phyloP scores from a whole-genome alignment of 805 yeast genomes.

The Starmera amethionina region DNA sequence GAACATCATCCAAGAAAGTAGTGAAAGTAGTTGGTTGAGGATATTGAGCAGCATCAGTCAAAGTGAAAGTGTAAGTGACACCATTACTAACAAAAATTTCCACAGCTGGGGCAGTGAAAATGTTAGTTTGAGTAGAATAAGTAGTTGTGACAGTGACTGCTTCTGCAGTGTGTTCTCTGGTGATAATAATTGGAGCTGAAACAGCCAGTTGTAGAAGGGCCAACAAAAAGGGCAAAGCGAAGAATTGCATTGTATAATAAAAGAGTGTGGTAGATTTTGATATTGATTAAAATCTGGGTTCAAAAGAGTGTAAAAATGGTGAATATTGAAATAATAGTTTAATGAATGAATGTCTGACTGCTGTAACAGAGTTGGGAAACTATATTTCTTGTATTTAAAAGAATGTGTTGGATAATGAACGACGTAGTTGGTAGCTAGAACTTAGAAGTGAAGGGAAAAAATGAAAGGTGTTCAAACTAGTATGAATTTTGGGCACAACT shows the following conservation, averaged over 20 bases:
- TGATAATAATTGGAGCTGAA: constrained; percentile 32
- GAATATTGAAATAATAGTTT: too few relatives aligned
- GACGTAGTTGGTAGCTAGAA: too few relatives aligned
- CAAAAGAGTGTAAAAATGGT: not conserved
- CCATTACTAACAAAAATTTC: constrained; percentile 27
- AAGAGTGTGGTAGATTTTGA: too few relatives aligned
- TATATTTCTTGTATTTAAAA: too few relatives aligned
- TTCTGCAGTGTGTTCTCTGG: constrained; percentile 46
- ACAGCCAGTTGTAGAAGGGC: constrained; percentile 18
- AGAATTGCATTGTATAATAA: constrained; percentile 3
- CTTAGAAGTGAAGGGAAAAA: too few relatives aligned
- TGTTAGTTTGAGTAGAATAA: constrained; percentile 29
- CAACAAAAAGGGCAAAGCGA: constrained; percentile 5
- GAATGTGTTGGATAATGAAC: too few relatives aligned
- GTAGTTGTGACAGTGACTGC: constrained; percentile 37
- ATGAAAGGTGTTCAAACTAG: too few relatives aligned
- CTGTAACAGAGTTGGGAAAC: too few relatives aligned
- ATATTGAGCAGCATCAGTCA: constrained; percentile 24
- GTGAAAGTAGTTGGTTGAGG: constrained; percentile 26
- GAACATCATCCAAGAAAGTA: constrained; percentile 11
- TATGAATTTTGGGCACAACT: too few relatives aligned
- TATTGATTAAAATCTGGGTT: not conserved
- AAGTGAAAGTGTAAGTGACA: constrained; percentile 27
- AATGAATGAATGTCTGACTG: too few relatives aligned
- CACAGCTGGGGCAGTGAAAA: constrained; percentile 31